A percentile compares a stretch with the other conserved stretches of the same genome.
These are phyloP conservation scores for Cystobasidiaceae sp. DNA, from an alignment of 1,284 basidiomycete genomes.

Conservation along the genomic window DNA sequence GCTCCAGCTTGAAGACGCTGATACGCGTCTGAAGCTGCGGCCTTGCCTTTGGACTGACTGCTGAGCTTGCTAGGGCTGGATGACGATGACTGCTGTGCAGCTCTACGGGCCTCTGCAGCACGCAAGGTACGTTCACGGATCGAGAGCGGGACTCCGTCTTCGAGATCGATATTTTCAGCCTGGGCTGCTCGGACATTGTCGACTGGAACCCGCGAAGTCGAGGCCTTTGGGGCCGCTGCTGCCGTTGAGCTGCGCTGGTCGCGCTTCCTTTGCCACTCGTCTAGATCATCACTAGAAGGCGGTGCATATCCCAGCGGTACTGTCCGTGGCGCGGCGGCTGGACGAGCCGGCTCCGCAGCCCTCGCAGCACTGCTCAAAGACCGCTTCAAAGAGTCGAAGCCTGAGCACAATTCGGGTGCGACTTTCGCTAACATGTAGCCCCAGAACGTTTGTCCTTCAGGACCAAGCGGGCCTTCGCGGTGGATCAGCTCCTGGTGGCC, in stretches of 20 bases:
- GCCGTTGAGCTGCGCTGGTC: background rate
- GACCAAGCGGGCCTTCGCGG: background rate
- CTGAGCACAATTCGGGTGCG: background rate
- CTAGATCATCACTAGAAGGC: too few species aligned
- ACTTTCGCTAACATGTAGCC: conserved; percentile 2
- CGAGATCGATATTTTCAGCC: background rate
- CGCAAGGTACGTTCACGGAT: background rate
- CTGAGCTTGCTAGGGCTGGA: background rate
- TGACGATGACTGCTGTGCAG: background rate
- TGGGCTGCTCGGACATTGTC: background rate
- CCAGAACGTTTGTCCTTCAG: conserved; percentile 17
- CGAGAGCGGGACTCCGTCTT: background rate
- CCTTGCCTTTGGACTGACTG: conserved; percentile 1
- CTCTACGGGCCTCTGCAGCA: background rate
- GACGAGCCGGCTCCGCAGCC: too few species aligned
- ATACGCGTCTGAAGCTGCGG: background rate
- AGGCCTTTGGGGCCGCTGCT: background rate
- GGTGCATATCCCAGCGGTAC: too few species aligned
- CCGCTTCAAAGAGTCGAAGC: conserved; percentile 1
- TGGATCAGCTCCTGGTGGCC: background rate
- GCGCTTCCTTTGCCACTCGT: too few species aligned
- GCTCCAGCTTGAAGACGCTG: conserved; percentile 4
- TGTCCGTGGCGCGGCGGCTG: too few species aligned
- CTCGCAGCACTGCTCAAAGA: background rate
- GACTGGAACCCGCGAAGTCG: background rate